Evolutionary conservation across 2,329 filamentous ascomycete species (phyloP), one percentile per base, ranked within the genome.

Genomic region (Colletotrichum sp.): DNA sequence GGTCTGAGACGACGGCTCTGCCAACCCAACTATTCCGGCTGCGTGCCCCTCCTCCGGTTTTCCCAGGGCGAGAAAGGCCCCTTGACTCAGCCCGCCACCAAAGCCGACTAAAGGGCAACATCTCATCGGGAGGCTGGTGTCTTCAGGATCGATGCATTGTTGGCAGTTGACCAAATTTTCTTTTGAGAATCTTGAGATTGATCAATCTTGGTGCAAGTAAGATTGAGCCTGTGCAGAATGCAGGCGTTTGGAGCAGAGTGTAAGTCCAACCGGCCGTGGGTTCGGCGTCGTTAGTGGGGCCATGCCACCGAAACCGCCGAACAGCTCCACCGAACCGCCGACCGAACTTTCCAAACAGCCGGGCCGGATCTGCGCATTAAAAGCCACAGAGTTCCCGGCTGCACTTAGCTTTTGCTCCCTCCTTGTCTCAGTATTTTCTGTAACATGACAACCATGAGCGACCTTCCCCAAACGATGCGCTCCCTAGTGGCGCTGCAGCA

Each of bases 401-500:
- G 32, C 5, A 24, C 59, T 36, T n/a, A 5, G 18, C 9, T 34
- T 21, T 21, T 21, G 0, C 59, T 13, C 12, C 26, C 30, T 63
- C 59, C 26, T 30, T 30, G 55, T 67, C 43, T 57, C 39, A 67
- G 39, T 34, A 21, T 43, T 6, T n/a, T 18, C 18, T 10, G 26
- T 26, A 39, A 2, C 30, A 39, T 28, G 24, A 8, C 13, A 61
- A 34, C 7, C 15, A 85, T 85, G 84, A 57, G 78, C 3, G 68
- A 78, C 18, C 48, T 86, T 63, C 83, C 85, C n/a, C 57, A 77
- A 7, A 87, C 82, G 2, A 88, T 87, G 85, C 85, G 86, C 75
- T 84, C 86, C 7, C 83, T 89, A 48, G 84, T 86, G 16, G 85
- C 86, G 32, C 84, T 82, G 0, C 85, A 82, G 59, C 83, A 84